These are phyloP conservation scores for Jacaranda copaia DNA, from an alignment of 257 asterid genomes.

Conservation along the genomic window DNA sequence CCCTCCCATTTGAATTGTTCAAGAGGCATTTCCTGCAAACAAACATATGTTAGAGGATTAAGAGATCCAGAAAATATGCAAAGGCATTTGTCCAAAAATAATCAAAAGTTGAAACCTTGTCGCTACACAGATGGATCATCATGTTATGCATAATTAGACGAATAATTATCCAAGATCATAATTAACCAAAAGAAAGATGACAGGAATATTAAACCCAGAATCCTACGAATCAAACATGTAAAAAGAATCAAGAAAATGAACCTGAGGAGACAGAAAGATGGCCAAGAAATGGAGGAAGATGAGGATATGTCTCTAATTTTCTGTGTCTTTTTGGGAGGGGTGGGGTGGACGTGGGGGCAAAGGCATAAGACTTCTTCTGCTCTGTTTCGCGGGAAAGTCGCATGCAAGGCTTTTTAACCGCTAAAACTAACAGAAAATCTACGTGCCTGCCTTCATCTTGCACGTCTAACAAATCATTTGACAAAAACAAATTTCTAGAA, in stretches of 20 bases:
- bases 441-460: slow-evolving; percentile 52
- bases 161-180: not conserved
- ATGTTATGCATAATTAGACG: no score
- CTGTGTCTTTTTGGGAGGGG: not conserved
- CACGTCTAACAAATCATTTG: slow-evolving; percentile 41
- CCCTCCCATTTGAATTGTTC: slow-evolving; percentile 34
- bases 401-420: slow-evolving; percentile 47
- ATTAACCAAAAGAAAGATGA: not conserved
- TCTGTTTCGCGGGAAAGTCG: slow-evolving; percentile 50
- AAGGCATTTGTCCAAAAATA: no score
- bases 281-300: slow-evolving; percentile 38
- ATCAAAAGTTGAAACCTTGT: no score
- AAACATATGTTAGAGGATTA: not conserved
- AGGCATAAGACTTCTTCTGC: slow-evolving; percentile 14
- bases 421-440: slow-evolving; percentile 18
- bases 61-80: no score
- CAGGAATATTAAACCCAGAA: slow-evolving; percentile 15
- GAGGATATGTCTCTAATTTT: slow-evolving; percentile 30
- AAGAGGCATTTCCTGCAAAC: slow-evolving; percentile 36
- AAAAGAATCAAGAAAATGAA: not conserved
- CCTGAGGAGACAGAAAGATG: slow-evolving; percentile 46
- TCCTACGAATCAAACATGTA: slow-evolving; percentile 6
- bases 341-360: not conserved
- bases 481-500: not conserved
- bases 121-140: no score